Evolutionary conservation across 139 green algal species (phyloP).

Genomic region (Chlorella sp.): DNA sequence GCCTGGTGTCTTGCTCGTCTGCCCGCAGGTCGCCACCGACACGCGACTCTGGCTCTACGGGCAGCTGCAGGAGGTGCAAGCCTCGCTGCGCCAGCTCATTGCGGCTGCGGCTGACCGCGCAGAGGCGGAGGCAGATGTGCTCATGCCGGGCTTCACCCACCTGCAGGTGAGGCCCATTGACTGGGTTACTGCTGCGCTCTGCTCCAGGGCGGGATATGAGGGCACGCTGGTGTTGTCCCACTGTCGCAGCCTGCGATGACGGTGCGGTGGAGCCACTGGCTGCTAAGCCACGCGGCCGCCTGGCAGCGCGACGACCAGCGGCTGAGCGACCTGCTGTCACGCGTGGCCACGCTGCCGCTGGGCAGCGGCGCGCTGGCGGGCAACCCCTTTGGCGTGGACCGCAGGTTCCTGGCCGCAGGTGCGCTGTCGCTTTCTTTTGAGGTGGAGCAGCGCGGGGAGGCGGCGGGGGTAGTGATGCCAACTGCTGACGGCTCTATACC

Average conservation of each 20-base stretch:
- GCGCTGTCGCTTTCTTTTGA: no score
- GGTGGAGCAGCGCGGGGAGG: no score
- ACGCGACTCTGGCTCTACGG: conserved; percentile 91
- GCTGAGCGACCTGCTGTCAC: conserved; percentile 83
- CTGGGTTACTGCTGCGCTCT: no score
- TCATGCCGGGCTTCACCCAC: conserved; percentile 98
- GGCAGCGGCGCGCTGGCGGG: conserved; percentile 92
- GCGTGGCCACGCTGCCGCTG: conserved; percentile 90
- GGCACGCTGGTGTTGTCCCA: no score
- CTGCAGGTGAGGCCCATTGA: no score
- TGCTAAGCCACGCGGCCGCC: conserved; percentile 89
- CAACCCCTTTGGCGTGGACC: conserved; percentile 95
- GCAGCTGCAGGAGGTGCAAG: conserved; percentile 70
- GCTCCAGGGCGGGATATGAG: neutral
- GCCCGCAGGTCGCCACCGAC: conserved; percentile 90
- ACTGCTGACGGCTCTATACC: no score
- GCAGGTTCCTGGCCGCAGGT: conserved; percentile 70
- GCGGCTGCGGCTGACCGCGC: conserved; percentile 75
- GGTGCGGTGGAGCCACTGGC: conserved; percentile 94
- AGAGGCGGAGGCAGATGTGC: conserved; percentile 84
- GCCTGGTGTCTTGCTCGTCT: neutral
- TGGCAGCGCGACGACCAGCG: conserved; percentile 95
- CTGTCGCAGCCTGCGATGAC: no score
- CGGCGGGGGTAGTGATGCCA: no score
- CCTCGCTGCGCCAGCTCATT: conserved; percentile 81